A percentile compares a stretch with the other conserved stretches of the same genome.
These are phyloP conservation scores for Aspergillus neotritici DNA, from an alignment of 2,329 filamentous ascomycete species.

Conservation along the genomic window DNA sequence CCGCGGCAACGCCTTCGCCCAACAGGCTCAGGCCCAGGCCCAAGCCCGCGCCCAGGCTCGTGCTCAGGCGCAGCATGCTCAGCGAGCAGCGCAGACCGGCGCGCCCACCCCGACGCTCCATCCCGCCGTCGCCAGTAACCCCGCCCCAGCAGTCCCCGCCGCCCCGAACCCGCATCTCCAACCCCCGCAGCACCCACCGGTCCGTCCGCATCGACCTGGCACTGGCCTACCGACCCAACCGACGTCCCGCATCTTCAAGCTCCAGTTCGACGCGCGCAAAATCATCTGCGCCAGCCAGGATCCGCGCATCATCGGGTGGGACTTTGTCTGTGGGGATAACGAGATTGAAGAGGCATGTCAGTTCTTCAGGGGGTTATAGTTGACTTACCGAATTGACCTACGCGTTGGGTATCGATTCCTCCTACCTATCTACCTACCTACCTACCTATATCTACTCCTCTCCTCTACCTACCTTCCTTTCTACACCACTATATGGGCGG, in stretches of 20 bases:
- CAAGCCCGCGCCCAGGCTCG: neutral
- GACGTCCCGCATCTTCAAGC: slow-evolving; percentile 75
- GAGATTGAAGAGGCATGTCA: slow-evolving; percentile 71
- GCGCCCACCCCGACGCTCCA: too few relatives aligned
- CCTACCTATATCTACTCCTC: neutral
- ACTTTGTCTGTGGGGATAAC: slow-evolving; percentile 82
- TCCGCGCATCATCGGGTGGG: slow-evolving; percentile 89
- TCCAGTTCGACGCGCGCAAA: slow-evolving; percentile 88
- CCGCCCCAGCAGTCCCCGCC: neutral
- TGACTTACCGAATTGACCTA: neutral
- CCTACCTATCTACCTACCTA: too few relatives aligned
- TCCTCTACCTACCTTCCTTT: neutral
- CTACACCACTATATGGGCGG: too few relatives aligned
- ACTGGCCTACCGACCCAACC: slow-evolving; percentile 14
- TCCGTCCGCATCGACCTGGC: slow-evolving; percentile 14
- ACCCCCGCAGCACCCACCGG: slow-evolving; percentile 18
- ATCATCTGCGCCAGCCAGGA: slow-evolving; percentile 95
- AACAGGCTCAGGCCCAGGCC: slow-evolving; percentile 5
- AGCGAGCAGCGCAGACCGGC: neutral
- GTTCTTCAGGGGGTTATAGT: slow-evolving; percentile 60
- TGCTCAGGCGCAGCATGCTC: neutral
- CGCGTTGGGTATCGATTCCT: too few relatives aligned
- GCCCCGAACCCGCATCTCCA: slow-evolving; percentile 1
- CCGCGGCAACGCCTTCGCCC: slow-evolving; percentile 13
- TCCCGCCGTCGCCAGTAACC: neutral